Evolutionary conservation across 768 basidiomycete species (phyloP).

Genomic region (Amylocystis lapponica): DNA sequence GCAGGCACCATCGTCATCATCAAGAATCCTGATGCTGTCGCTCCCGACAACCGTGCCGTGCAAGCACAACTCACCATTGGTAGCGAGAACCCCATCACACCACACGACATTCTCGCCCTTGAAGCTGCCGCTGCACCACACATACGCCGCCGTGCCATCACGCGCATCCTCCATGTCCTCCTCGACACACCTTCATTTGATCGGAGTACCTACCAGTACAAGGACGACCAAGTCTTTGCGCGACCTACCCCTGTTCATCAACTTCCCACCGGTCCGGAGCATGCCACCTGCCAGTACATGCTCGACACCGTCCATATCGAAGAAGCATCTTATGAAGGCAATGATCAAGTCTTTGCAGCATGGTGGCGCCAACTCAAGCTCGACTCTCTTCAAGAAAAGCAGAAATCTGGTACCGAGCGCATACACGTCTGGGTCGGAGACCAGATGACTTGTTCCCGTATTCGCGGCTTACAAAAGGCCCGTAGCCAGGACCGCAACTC

Average conservation of each 20-base stretch:
- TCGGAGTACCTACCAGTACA: slow-evolving; percentile 5
- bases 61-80: background rate
- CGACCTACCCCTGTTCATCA: slow-evolving; percentile 6
- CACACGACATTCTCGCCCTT: slow-evolving; percentile 1
- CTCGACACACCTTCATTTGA: slow-evolving; percentile 4
- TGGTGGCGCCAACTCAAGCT: slow-evolving; percentile 13
- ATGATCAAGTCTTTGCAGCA: slow-evolving; percentile 6
- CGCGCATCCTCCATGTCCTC: slow-evolving; percentile 4
- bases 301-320: no score
- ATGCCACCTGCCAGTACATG: no score
- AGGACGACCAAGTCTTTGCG: slow-evolving; percentile 2
- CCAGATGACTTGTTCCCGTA: slow-evolving; percentile 33
- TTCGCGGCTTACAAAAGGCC: slow-evolving; percentile 32
- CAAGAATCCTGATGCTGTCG: slow-evolving; percentile 4
- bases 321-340: slow-evolving; percentile 23
- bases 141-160: background rate
- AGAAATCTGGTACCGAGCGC: background rate
- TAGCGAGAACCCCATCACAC: background rate
- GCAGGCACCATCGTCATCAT: slow-evolving; percentile 22
- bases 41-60: background rate
- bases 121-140: background rate
- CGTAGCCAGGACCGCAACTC: slow-evolving; percentile 33
- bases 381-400: background rate
- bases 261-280: slow-evolving; percentile 7
- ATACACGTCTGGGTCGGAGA: no score